A percentile compares a stretch with the other conserved stretches of the same genome.
phyloP scores from a whole-genome alignment of 2,329 filamentous ascomycete species.

The Septoria petroselini region DNA sequence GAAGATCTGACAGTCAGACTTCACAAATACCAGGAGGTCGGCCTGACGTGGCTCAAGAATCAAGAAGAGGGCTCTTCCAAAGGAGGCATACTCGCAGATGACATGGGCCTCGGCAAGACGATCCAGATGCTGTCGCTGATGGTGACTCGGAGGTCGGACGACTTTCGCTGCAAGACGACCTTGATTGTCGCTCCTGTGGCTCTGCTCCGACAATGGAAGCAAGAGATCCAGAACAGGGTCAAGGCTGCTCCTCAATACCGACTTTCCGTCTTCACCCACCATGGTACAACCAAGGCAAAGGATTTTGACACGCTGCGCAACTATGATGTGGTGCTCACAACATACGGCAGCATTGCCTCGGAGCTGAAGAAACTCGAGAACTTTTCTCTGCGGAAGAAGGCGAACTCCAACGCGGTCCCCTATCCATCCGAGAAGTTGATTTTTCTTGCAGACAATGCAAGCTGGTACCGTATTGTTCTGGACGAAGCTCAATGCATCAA shows the following conservation, averaged over 20 bases:
- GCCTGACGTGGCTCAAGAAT: slow-evolving; percentile 70
- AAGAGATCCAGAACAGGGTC: slow-evolving; percentile 71
- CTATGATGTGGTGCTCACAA: slow-evolving; percentile 75
- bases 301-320: slow-evolving; percentile 59
- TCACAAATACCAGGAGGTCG: slow-evolving; percentile 79
- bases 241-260: slow-evolving; percentile 50
- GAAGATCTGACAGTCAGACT: slow-evolving; percentile 64
- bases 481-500: slow-evolving; percentile 83
- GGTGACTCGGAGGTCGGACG: slow-evolving; percentile 60
- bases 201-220: slow-evolving; percentile 78
- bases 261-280: slow-evolving; percentile 66
- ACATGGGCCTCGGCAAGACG: slow-evolving; percentile 83
- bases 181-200: slow-evolving; percentile 78
- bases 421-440: slow-evolving; percentile 36
- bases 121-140: slow-evolving; percentile 79
- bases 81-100: slow-evolving; percentile 73
- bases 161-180: slow-evolving; percentile 65
- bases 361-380: slow-evolving; percentile 63
- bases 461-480: slow-evolving; percentile 67
- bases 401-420: slow-evolving; percentile 40
- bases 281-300: slow-evolving; percentile 58
- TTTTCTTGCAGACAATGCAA: slow-evolving; percentile 52
- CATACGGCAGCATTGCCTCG: slow-evolving; percentile 67
- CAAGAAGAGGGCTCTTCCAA: slow-evolving; percentile 70
- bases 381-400: slow-evolving; percentile 51